Evolutionary conservation across 225 moss, liverwort and hornwort species (phyloP), one percentile per base, ranked within the genome.

Genomic region (Polytrichum commune): DNA sequence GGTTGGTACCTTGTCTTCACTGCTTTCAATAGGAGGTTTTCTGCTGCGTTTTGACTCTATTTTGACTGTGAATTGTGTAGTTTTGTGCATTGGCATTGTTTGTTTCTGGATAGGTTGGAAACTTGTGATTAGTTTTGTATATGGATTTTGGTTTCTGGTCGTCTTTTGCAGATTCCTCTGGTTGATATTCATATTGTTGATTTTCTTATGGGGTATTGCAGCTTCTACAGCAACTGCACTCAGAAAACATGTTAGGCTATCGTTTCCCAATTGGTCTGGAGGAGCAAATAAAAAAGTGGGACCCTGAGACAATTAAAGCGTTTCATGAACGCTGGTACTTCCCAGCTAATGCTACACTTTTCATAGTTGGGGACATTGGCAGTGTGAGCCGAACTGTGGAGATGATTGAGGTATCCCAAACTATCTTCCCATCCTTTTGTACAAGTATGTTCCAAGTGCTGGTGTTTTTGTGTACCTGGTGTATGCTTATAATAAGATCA

Each of bases 251-350:
- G 90, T 78, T 98, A 73, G 97, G 97, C 38, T 98, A 95, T 83
- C 92, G 97, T 70, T 98, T 98, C 69, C 97, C 97, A 33, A 98
- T 98, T 73, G 97, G 97, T 28, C 85, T 98, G 67, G 97, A 98
- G 66, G 97, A 98, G 76, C 97, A 94, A 74, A 95, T 98, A 61
- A 88, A 95, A 71, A 95, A 95, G 73, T 98, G 97, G 97, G 90
- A 95, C 73, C 92, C 94, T 46, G 97, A 98, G 77, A 98, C 95
- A 54, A 98, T 98, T 58, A 98, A 86, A 72, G 92, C 94, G 18
- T 98, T 98, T 69, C 94, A 98, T 81, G 92, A 95, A 76, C 94
- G 97, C 72, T 98, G 97, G 97, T 98, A 98, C 73, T 98, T 98
- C 68, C 97, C 97, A 81, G 94, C 94, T 69, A 98, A 98, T 91